These are phyloP conservation scores for Kodamaea kaohsiungensis DNA, from an alignment of 805 yeast genomes.

Conservation along the genomic window DNA sequence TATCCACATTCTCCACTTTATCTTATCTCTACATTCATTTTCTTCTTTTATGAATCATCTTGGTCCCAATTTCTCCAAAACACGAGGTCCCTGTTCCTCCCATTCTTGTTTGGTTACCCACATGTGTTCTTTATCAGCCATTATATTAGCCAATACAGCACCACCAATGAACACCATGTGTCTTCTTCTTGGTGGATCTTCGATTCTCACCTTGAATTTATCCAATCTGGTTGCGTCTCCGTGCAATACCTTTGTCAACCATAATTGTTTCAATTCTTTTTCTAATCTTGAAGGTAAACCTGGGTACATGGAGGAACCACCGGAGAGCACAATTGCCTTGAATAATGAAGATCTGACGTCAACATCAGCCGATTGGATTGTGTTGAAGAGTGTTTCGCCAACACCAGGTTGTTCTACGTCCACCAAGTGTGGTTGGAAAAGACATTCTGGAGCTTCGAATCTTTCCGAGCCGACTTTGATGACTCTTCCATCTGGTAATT, in stretches of 20 bases:
- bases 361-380: slow-evolving; percentile 92
- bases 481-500: slow-evolving; percentile 94
- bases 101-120: slow-evolving; percentile 96
- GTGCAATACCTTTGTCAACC: slow-evolving; percentile 86
- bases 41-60: background rate
- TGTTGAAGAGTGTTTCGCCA: slow-evolving; percentile 85
- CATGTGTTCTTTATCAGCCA: slow-evolving; percentile 98
- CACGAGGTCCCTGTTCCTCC: slow-evolving; percentile 93
- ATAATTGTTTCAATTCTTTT: slow-evolving; percentile 92
- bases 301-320: slow-evolving; percentile 99
- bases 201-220: slow-evolving; percentile 93
- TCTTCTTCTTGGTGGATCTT: slow-evolving; percentile 98
- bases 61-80: slow-evolving; percentile 88
- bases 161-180: slow-evolving; percentile 99
- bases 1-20: background rate
- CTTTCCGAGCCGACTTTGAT: slow-evolving; percentile 94
- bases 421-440: slow-evolving; percentile 93
- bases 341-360: slow-evolving; percentile 87
- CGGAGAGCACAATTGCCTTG: slow-evolving; percentile 91
- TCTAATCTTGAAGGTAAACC: slow-evolving; percentile 95
- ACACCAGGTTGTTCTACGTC: slow-evolving; percentile 97
- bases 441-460: slow-evolving; percentile 95
- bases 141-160: slow-evolving; percentile 94
- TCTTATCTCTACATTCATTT: background rate
- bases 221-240: slow-evolving; percentile 85